These are phyloP conservation scores for Triangularia verruculosa DNA, from an alignment of 2,329 filamentous ascomycete genomes.

Conservation along the genomic window DNA sequence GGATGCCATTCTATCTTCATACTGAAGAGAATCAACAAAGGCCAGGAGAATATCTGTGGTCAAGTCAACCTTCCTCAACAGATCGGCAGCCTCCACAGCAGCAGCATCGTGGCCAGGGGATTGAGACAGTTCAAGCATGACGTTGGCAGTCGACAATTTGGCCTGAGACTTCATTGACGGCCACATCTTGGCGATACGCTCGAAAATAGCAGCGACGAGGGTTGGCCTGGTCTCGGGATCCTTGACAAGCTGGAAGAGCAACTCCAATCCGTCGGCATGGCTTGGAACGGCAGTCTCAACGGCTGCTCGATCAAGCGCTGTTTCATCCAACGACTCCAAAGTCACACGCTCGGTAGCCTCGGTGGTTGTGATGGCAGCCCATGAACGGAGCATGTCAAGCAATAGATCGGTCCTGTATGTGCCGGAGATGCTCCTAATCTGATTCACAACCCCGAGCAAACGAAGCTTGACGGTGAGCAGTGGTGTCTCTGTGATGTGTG, in stretches of 20 bases:
- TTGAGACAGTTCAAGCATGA: conserved; percentile 61
- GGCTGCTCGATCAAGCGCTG: conserved; percentile 37
- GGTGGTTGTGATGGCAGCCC: conserved; percentile 55
- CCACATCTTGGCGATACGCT: conserved; percentile 71
- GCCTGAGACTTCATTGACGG: conserved; percentile 62
- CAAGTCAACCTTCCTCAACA: conserved; percentile 70
- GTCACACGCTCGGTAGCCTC: conserved; percentile 51
- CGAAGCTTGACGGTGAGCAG: conserved; percentile 65
- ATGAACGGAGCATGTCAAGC: conserved; percentile 70
- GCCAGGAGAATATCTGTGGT: conserved; percentile 68
- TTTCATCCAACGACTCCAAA: conserved; percentile 33
- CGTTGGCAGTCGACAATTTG: conserved; percentile 57
- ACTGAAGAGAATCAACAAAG: conserved; percentile 73
- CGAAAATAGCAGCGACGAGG: conserved; percentile 65
- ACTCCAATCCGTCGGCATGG: conserved; percentile 50
- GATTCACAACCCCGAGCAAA: conserved; percentile 69
- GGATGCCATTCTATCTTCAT: conserved; percentile 68
- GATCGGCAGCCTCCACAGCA: conserved; percentile 63
- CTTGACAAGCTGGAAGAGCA: conserved; percentile 48
- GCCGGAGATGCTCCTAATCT: conserved; percentile 67
- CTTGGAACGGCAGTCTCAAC: conserved; percentile 54
- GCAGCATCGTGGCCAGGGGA: conserved; percentile 39
- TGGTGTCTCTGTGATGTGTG: conserved; percentile 68
- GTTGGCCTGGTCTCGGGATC: conserved; percentile 44
- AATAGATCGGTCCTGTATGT: conserved; percentile 70